Evolutionary conservation across 345 rosid species (phyloP).

Genomic region (Corchorus olitorius): DNA sequence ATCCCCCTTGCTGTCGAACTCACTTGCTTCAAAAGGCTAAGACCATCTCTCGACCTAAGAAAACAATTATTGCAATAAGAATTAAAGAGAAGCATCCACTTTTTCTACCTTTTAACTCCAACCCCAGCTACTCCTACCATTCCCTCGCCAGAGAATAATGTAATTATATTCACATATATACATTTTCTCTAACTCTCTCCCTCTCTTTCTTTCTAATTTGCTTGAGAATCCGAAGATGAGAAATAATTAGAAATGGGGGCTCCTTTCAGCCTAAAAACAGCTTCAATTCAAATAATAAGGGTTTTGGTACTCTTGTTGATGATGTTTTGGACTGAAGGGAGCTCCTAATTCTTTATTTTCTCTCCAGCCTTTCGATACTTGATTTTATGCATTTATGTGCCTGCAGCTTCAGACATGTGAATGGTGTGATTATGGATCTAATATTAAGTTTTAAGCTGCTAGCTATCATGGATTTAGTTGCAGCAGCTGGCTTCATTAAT

Average conservation of each 20-base stretch:
- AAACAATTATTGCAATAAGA: neutral
- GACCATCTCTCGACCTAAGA: neutral
- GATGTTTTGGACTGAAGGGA: conserved; percentile 18
- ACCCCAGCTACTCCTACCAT: neutral
- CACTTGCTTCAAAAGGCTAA: neutral
- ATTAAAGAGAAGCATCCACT: neutral
- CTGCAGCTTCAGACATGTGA: too few relatives aligned
- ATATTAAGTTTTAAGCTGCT: neutral
- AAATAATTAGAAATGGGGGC: conserved; percentile 13
- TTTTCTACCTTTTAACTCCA: neutral
- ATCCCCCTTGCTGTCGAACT: neutral
- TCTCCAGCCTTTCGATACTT: neutral
- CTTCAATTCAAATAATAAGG: conserved; percentile 1
- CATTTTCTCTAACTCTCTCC: neutral
- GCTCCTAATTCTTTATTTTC: conserved; percentile 18
- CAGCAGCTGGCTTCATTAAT: neutral
- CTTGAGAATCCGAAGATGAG: neutral
- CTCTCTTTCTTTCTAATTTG: neutral
- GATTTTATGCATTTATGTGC: neutral
- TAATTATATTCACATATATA: neutral
- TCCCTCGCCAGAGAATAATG: neutral
- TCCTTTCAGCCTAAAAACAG: conserved; percentile 15
- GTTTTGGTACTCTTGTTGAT: neutral
- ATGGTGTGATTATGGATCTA: neutral
- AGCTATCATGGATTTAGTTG: neutral